Percentiles rank a stretch among this genome's conserved stretches.
Conservation (phyloP, 148 eudicot species). For the Vaccinium corymbosum region DNA sequence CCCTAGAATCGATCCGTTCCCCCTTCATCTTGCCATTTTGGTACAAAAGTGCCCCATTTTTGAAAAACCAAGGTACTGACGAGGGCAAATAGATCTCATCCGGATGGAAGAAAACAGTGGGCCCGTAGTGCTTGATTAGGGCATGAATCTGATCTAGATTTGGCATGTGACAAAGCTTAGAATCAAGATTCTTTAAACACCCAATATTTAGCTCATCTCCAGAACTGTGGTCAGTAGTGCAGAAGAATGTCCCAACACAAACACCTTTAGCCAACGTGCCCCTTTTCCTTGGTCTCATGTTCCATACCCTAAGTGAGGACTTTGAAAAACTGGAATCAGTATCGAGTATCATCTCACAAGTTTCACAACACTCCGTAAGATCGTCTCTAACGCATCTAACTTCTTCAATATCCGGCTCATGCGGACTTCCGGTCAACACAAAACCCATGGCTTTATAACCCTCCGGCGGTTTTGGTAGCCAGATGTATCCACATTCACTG, state of each 20-base stretch:
- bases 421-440: constrained; percentile 51
- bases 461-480: constrained; percentile 68
- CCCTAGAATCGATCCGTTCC: constrained; percentile 54
- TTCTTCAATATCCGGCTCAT: constrained; percentile 66
- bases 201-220: constrained; percentile 44
- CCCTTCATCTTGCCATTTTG: constrained; percentile 45
- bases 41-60: constrained; percentile 73
- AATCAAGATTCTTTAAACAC: constrained; percentile 65
- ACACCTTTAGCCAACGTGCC: constrained; percentile 70
- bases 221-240: constrained; percentile 36
- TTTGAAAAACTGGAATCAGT: constrained; percentile 26
- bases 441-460: constrained; percentile 78
- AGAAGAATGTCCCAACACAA: constrained; percentile 77
- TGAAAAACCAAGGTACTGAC: constrained; percentile 88
- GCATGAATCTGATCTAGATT: constrained; percentile 73
- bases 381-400: constrained; percentile 73
- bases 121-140: constrained; percentile 75
- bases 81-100: constrained; percentile 83
- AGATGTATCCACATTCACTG: constrained; percentile 51
- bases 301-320: constrained; percentile 51
- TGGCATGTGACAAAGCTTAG: constrained; percentile 65
- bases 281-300: constrained; percentile 63
- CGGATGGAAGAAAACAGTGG: constrained; percentile 81
- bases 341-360: constrained; percentile 47
- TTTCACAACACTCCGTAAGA: constrained; percentile 67